These are phyloP conservation scores for Penicillium tannophilum DNA, from an alignment of 495 filamentous ascomycete species.

Conservation along the genomic window DNA sequence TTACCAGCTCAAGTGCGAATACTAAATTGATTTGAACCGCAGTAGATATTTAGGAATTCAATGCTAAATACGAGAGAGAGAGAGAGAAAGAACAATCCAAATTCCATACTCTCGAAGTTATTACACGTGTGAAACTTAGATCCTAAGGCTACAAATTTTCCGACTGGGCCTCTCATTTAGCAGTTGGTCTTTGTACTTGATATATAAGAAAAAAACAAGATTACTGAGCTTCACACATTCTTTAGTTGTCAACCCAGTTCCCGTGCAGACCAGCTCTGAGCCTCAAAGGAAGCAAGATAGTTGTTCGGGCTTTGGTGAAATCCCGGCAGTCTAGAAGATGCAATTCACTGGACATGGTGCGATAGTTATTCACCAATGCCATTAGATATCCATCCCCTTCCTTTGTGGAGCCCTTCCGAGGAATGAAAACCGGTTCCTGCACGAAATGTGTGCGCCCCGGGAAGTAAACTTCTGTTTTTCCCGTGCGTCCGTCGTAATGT, in stretches of 20 bases:
- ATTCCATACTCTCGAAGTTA: too few species aligned
- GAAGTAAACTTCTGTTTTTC: slow-evolving; percentile 42
- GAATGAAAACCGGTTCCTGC: slow-evolving; percentile 62
- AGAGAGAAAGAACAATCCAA: too few species aligned
- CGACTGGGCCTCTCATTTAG: too few species aligned
- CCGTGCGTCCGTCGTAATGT: slow-evolving; percentile 41
- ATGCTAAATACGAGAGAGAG: too few species aligned
- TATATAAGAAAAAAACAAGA: background rate
- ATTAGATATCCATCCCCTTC: slow-evolving; percentile 61
- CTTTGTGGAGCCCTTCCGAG: slow-evolving; percentile 33
- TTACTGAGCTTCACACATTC: background rate
- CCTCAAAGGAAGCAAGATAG: background rate
- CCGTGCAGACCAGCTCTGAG: slow-evolving; percentile 3
- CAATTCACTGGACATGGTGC: slow-evolving; percentile 51
- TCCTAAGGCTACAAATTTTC: too few species aligned
- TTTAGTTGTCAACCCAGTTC: slow-evolving; percentile 2
- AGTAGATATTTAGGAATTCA: too few species aligned
- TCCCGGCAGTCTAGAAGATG: slow-evolving; percentile 45
- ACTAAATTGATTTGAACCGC: too few species aligned
- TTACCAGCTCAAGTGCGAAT: too few species aligned
- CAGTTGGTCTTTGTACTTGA: too few species aligned
- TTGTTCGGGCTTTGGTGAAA: background rate
- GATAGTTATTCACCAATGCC: slow-evolving; percentile 56
- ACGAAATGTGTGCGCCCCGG: slow-evolving; percentile 50
- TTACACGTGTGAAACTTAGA: too few species aligned